Base-by-base conservation (phyloP, 352 stramenopile species). In the Elongisporangium undulatum region DNA sequence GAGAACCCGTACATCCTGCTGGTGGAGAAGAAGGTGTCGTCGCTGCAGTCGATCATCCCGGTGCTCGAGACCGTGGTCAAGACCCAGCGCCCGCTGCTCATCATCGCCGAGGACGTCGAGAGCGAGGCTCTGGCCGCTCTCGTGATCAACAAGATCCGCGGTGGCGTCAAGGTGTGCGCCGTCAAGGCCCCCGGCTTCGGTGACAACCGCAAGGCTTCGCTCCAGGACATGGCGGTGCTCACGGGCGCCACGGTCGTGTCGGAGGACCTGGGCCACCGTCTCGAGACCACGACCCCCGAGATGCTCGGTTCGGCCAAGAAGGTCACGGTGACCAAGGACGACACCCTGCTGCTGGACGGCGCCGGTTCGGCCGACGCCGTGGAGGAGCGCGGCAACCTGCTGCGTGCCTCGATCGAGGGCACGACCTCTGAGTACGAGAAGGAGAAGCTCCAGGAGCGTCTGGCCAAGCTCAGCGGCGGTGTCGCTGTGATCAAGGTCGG, bases 21-120 rank as follows among this genome's bases (percentile, higher is more conserved):
- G 49, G 97, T 99, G n/a, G 98, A 99, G 78, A 99, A 99, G 94
- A 99, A 99, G 87, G 91, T 99, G 55, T 98, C 90, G 70, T 97
- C 81, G 69, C 80, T 99, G 39, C 92, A 99, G 80, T 67, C 70
- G 68, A 91, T 99, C 66, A 92, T 99, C 62, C 97, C 97, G 8
- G 77, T 99, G 29, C 85, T 99, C 49, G 98, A 99, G 78, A 89
- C 74, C 20, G 92, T 99, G 49, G 96, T 99, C 65, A 99, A 99
- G 87, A 82, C 84, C 60, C 91, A 98, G 74, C 82, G 92, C 24
- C 97, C 96, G 58, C 79, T 99, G 24, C 69, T 99, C n/a, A 99
- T 99, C 81, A 93, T 99, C 56, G 97, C 98, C 1, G 98, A 99
- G 74, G 98, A 99, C 72, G 97, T 99, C 3, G 97, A 99, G 73